Conservation (phyloP, 2,329 filamentous ascomycete genomes). For the Nemania abortiva region DNA sequence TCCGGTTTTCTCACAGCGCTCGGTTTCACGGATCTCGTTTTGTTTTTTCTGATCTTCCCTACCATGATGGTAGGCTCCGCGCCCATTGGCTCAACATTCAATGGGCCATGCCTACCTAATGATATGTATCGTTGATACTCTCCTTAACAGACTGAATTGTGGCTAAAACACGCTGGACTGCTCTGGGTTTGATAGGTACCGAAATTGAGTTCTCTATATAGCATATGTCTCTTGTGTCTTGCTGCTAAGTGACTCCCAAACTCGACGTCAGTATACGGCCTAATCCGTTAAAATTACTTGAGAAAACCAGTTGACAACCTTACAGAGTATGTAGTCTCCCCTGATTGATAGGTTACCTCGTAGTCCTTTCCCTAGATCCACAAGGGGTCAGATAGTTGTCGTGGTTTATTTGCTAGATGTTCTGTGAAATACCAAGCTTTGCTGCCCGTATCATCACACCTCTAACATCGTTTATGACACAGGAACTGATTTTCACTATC, state of each 20-base stretch:
- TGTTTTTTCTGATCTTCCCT: slow-evolving; percentile 30
- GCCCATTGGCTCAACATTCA: slow-evolving; percentile 14
- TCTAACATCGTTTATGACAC: too few species aligned
- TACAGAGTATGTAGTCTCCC: not conserved
- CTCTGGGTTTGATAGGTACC: slow-evolving; percentile 34
- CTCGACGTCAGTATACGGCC: not conserved
- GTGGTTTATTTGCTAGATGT: too few species aligned
- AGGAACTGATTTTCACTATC: too few species aligned
- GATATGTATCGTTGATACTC: slow-evolving; percentile 38
- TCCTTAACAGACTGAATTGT: slow-evolving; percentile 42
- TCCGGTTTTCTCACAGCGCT: slow-evolving; percentile 26
- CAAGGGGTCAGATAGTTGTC: too few species aligned
- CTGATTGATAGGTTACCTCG: too few species aligned
- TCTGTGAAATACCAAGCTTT: too few species aligned
- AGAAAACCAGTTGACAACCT: not conserved
- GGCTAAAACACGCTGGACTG: slow-evolving; percentile 29
- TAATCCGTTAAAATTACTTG: not conserved
- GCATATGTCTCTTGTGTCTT: not conserved
- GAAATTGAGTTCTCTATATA: slow-evolving; percentile 38
- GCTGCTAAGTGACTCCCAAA: slow-evolving; percentile 2
- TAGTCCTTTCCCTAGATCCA: too few species aligned
- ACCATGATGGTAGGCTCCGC: slow-evolving; percentile 18
- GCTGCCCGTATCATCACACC: too few species aligned
- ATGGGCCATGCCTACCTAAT: slow-evolving; percentile 29
- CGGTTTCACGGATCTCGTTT: slow-evolving; percentile 30